Evolutionary conservation across 225 moss, liverwort and hornwort genomes (phyloP), one percentile per base, ranked within the genome.

Genomic region (Neckera pumila): DNA sequence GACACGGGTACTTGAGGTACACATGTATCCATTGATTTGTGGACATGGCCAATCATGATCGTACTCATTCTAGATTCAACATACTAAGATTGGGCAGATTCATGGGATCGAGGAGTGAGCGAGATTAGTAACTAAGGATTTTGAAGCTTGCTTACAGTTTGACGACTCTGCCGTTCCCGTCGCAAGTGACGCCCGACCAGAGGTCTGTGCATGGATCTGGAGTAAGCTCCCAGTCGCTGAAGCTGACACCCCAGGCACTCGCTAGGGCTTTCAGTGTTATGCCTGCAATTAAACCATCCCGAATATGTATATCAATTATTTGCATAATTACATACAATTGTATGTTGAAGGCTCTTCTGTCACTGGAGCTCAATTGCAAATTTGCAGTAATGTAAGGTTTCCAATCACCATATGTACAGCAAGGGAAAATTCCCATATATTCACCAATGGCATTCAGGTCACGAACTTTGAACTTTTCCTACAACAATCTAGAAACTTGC

Each of bases 131-230:
- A n/a, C n/a, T n/a, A 12, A 42, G 43, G 33, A 23, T 34, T 31
- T 43, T 22, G 58, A 23, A 69, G 72, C 28, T 47, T 40, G 60
- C 91, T 90, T 91, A 93, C 93, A 93, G 54, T 79, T 88, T 85
- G 60, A 93, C 9, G 45, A 93, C 91, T 84, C 88, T 86, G 89
- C 65, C 87, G 45, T 89, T 88, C 15, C 76, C 61, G 79, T 93
- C 93, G 74, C 93, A 93, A 61, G 89, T 89, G 87, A 93, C 88
- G 82, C 90, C 89, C 36, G 91, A 78, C 93, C 93, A 93, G 82
- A 58, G 76, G 45, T 74, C 91, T 36, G 61, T 27, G 79, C 93
- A 93, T 13, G 93, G 93, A 85, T 93, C 88, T 12, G 65, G 6
- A 59, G 63, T 76, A 58, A 88, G 51, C 66, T 82, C 78, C 93